Evolutionary conservation across 2,329 filamentous ascomycete genomes (phyloP).

Genomic region (Fusarium citri): DNA sequence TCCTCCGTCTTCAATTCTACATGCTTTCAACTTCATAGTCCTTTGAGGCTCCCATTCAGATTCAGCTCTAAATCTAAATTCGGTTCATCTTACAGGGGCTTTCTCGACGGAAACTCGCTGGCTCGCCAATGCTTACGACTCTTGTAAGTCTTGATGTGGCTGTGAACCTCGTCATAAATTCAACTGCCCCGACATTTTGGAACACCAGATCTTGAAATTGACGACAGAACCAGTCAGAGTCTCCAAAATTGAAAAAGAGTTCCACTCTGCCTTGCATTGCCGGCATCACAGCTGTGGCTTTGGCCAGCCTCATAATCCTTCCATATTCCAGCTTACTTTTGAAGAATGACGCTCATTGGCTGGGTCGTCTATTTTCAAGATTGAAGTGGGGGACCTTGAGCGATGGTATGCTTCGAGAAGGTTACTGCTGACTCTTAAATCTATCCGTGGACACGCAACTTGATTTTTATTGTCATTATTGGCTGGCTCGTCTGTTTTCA

Average conservation of each 20-base stretch:
- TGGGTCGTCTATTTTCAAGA: slow-evolving; percentile 13
- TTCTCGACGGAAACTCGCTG: slow-evolving; percentile 8
- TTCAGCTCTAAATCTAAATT: background rate
- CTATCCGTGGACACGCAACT: background rate
- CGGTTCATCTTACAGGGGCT: background rate
- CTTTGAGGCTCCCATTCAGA: slow-evolving; percentile 20
- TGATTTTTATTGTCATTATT: background rate
- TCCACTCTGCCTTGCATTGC: background rate
- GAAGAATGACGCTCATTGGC: background rate
- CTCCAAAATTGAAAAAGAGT: background rate
- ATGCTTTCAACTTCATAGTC: slow-evolving; percentile 2
- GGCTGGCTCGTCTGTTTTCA: slow-evolving; percentile 5
- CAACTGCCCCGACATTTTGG: background rate
- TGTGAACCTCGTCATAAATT: background rate
- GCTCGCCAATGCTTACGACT: slow-evolving; percentile 38
- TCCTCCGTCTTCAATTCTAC: background rate
- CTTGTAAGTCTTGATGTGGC: slow-evolving; percentile 8
- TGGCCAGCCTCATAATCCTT: slow-evolving; percentile 8
- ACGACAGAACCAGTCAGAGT: slow-evolving; percentile 23
- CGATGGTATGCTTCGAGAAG: background rate
- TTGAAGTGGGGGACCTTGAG: background rate
- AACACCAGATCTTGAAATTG: background rate
- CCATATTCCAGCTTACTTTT: background rate
- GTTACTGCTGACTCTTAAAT: slow-evolving; percentile 10
- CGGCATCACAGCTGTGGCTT: slow-evolving; percentile 14